Base-by-base conservation (phyloP, 805 yeast species). In the Wickerhamomyces bovis region DNA sequence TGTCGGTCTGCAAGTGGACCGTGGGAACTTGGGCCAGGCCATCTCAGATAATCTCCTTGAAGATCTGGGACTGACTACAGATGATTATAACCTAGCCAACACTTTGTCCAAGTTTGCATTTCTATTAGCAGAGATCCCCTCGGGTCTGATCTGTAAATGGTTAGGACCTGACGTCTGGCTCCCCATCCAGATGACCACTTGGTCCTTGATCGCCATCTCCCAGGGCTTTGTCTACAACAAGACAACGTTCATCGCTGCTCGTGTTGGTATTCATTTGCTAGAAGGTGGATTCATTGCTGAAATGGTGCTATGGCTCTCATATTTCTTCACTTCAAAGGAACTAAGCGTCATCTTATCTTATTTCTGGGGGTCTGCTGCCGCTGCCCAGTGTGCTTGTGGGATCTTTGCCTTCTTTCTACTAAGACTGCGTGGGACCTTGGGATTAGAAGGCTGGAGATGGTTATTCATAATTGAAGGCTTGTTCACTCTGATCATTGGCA, bases 281-380 rank as follows among this genome's bases (percentile, higher is more conserved):
- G 81, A 82, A 60, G 87, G 88, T 45, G 88, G 88, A 0, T 81
- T 81, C 49, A 80, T 83, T 44, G 82, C 83, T n/a, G 88, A 82
- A 53, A 62, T 77, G 23, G 71, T 78, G 39, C 66, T 83, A 41
- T 84, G 85, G 83, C 65, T 84, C 58, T 76, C 84, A 6, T 83
- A 81, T 60, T 84, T 83, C 62, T 84, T 76, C 66, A 83, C 80
- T 11, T 60, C 77, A 16, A 63, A 69, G 35, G 89, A 84, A 61
- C 67, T 83, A 19, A 69, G 85, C 1, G 61, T 79, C 22, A 69
- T 87, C 44, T 65, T 83, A 25, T 75, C 85, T 0, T 74, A 72
- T 59, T 82, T 83, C 60, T 83, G 83, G 76, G 71, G 79, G 8
- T 70, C 84, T 2, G 66, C 72, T 44, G 75, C 81, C 1, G 49